Conservation (phyloP, 1,139 yeast species). For the Diutina ranongensis region DNA sequence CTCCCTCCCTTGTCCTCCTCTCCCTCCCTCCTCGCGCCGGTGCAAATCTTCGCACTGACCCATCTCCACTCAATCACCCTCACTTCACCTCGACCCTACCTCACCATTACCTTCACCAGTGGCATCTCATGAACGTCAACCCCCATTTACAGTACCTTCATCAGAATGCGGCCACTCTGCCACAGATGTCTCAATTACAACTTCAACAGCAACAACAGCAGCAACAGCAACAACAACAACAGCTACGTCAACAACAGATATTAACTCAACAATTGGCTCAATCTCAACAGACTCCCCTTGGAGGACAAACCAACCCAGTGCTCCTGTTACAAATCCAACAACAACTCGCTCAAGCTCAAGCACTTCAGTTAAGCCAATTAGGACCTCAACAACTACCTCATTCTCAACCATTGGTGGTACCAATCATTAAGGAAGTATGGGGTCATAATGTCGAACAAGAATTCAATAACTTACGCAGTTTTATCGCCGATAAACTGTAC, state of each 20-base stretch:
- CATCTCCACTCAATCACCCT: not conserved
- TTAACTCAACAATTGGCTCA: constrained; percentile 14
- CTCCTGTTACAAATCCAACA: constrained; percentile 23
- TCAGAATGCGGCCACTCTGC: constrained; percentile 16
- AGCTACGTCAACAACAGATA: constrained; percentile 21
- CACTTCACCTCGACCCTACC: no score
- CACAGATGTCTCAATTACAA: constrained; percentile 29
- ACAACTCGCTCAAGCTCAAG: constrained; percentile 11
- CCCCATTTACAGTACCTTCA: constrained; percentile 37
- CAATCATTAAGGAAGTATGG: constrained; percentile 69
- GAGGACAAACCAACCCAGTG: constrained; percentile 18
- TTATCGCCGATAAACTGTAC: constrained; percentile 54
- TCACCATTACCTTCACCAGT: not conserved
- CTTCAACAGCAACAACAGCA: constrained; percentile 16
- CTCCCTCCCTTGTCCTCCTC: not conserved
- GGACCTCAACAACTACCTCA: constrained; percentile 10
- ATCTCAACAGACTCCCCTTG: constrained; percentile 8
- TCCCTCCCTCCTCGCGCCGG: not conserved
- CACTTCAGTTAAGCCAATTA: constrained; percentile 6
- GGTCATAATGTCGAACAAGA: constrained; percentile 72
- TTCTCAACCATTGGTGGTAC: constrained; percentile 12
- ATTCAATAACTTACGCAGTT: constrained; percentile 59
- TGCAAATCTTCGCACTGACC: not conserved
- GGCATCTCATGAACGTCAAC: constrained; percentile 17
- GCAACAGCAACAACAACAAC: constrained; percentile 15